These are phyloP conservation scores for Epichloe coenophiala DNA, from an alignment of 2,329 filamentous ascomycete species.

Conservation along the genomic window DNA sequence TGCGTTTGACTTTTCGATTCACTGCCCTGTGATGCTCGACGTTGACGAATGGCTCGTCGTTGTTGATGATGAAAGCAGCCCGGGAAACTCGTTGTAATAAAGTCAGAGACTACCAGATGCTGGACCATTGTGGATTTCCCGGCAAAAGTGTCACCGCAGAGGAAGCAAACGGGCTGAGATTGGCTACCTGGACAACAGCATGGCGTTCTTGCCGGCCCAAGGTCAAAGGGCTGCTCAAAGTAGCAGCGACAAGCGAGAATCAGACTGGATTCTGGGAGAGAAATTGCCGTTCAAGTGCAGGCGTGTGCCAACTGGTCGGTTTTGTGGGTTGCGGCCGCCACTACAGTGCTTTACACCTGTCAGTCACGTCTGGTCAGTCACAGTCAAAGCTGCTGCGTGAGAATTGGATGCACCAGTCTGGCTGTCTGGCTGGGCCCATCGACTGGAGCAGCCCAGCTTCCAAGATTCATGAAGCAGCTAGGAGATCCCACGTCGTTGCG, in stretches of 20 bases:
- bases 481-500: no score
- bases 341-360: constrained; percentile 1
- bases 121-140: not conserved
- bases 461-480: not conserved
- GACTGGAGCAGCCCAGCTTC: not conserved
- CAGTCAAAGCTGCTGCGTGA: not conserved
- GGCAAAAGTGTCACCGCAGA: not conserved
- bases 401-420: not conserved
- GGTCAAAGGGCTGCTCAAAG: not conserved
- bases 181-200: not conserved
- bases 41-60: not conserved
- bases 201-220: constrained; percentile 3
- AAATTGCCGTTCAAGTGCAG: not conserved
- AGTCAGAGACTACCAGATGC: not conserved
- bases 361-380: not conserved
- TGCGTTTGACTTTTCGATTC: not conserved
- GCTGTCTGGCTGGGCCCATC: not conserved
- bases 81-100: not conserved
- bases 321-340: not conserved
- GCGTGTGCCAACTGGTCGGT: not conserved
- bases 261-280: not conserved
- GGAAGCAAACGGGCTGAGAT: not conserved
- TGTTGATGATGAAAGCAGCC: not conserved
- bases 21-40: not conserved
- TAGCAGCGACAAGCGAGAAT: constrained; percentile 6